Conservation (phyloP, 1,284 basidiomycete genomes). For the Malassezia obtusa region DNA sequence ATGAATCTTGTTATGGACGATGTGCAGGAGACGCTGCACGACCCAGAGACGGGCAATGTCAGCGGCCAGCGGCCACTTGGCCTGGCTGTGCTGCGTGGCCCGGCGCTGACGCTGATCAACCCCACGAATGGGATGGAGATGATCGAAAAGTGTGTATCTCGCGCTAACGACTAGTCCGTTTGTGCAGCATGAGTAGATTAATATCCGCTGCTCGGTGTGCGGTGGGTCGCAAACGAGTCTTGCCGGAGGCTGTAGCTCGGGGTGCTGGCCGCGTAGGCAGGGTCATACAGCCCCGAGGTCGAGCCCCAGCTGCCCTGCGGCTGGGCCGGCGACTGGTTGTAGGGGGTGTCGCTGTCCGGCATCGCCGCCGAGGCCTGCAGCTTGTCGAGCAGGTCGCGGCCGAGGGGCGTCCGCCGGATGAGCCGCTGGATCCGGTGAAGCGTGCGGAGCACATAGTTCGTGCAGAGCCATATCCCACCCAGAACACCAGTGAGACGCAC, state of each 20-base stretch:
- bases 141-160: slow-evolving; percentile 41
- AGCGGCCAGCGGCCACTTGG: slow-evolving; percentile 37
- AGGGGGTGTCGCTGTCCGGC: neutral
- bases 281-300: neutral
- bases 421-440: slow-evolving; percentile 19
- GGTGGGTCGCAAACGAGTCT: neutral
- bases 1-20: slow-evolving; percentile 90
- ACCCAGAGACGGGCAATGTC: slow-evolving; percentile 28
- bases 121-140: slow-evolving; percentile 45
- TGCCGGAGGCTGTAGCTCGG: neutral
- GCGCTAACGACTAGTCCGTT: slow-evolving; percentile 22
- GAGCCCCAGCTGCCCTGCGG: neutral
- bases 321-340: neutral
- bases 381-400: neutral
- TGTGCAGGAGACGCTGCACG: slow-evolving; percentile 61
- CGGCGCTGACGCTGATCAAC: slow-evolving; percentile 43
- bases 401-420: neutral
- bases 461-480: slow-evolving; percentile 49
- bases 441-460: slow-evolving; percentile 32
- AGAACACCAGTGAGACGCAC: slow-evolving; percentile 59
- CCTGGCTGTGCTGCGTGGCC: slow-evolving; percentile 41
- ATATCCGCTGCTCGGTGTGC: neutral
- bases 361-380: neutral
- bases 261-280: neutral
- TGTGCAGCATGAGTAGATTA: slow-evolving; percentile 22